Evolutionary conservation across 2,329 filamentous ascomycete species (phyloP), one percentile per base, ranked within the genome.

Genomic region (Pseudogymnoascus sp.): DNA sequence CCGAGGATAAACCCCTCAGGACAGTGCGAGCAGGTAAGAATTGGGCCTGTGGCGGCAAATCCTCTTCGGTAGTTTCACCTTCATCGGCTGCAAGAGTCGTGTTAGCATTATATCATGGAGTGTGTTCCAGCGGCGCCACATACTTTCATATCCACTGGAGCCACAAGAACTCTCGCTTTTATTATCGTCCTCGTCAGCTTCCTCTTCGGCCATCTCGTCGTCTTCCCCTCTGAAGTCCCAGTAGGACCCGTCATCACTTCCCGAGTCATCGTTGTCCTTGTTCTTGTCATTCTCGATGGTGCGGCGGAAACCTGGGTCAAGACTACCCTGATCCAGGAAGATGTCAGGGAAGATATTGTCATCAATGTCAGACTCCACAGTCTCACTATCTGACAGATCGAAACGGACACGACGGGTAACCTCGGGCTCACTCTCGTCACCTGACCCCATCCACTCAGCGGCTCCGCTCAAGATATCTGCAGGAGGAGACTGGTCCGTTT

Each of bases 261-360:
- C 59, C 11, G 65, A 65, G 35, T 67, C 64, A 37, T 65, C 59
- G 13, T 37, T 61, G 53, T 64, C 67, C 35, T 85, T 82, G 61
- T 83, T 78, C 60, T 80, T 79, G n/a, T 90, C 86, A 66, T 83
- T 81, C 72, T 92, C 88, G 67, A 93, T 88, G 76, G 90, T 86
- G 44, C 84, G 83, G 67, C 88, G 87, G 70, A 93, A 86, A 61
- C 82, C 81, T 5, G 88, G 87, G 69, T 91, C 89, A 4, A 93
- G 79, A 14, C 84, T 81, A 71, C 85, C 88, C 74, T 92, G 88
- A 60, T 89, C 85, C 63, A 93, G 80, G 73, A 93, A 93, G 64
- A 93, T 86, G 72, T 92, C 86, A 1, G 89, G 88, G 66, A 91
- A 91, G 67, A 91, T 83, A 40, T 60, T 60, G 56, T 60, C 56